Evolutionary conservation across 495 filamentous ascomycete genomes (phyloP).

Genomic region (Xylaria palmicola): DNA sequence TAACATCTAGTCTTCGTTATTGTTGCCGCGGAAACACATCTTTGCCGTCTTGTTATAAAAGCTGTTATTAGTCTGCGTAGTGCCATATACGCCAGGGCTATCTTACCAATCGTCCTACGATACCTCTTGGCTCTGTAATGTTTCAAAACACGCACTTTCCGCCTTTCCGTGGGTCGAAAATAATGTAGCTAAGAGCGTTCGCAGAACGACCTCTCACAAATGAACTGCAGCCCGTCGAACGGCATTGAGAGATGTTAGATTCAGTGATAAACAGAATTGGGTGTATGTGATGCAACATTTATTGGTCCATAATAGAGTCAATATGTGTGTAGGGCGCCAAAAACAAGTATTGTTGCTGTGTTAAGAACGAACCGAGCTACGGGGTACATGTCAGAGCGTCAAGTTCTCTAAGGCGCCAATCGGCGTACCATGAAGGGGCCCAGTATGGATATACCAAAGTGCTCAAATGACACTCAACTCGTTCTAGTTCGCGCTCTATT

Average conservation of each 20-base stretch:
- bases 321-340: not conserved
- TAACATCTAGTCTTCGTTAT: not conserved
- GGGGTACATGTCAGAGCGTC: not conserved
- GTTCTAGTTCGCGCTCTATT: not conserved
- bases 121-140: not conserved
- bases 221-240: not conserved
- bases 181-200: not conserved
- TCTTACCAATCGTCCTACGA: not conserved
- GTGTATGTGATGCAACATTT: not conserved
- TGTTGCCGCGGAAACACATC: not conserved
- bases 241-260: not conserved
- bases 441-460: not conserved
- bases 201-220: not conserved
- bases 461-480: not conserved
- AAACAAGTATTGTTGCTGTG: not conserved
- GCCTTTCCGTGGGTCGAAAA: slow-evolving; percentile 1
- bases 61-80: not conserved
- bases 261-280: not conserved
- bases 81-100: not conserved
- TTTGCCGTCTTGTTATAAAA: not conserved
- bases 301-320: not conserved
- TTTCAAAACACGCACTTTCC: not conserved
- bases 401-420: not conserved
- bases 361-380: not conserved
- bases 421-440: not conserved